These are phyloP conservation scores for Fusarium tuaranense DNA, from an alignment of 2,329 filamentous ascomycete genomes.

Conservation along the genomic window DNA sequence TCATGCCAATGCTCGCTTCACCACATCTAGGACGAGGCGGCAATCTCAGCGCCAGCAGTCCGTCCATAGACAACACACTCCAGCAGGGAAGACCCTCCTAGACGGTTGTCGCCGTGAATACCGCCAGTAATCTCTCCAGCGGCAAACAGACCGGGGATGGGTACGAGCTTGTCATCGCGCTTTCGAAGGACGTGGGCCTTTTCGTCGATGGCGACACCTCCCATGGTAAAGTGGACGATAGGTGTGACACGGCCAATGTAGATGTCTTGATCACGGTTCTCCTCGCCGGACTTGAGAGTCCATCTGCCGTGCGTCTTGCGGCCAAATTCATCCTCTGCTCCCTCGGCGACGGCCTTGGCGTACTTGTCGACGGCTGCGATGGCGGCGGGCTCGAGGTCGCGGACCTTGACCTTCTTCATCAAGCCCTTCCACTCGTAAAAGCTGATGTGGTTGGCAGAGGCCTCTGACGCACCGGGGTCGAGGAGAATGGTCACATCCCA, in stretches of 20 bases:
- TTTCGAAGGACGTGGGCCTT: slow-evolving; percentile 62
- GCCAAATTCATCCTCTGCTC: slow-evolving; percentile 57
- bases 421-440: slow-evolving; percentile 74
- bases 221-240: slow-evolving; percentile 76
- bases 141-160: slow-evolving; percentile 69
- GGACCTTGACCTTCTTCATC: slow-evolving; percentile 66
- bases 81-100: slow-evolving; percentile 71
- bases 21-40: slow-evolving; percentile 2
- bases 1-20: background rate
- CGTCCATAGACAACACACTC: slow-evolving; percentile 75
- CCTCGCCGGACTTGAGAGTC: slow-evolving; percentile 58
- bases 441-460: slow-evolving; percentile 66
- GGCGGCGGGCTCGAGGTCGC: slow-evolving; percentile 57
- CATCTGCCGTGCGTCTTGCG: slow-evolving; percentile 67
- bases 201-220: slow-evolving; percentile 68
- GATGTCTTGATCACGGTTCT: slow-evolving; percentile 62
- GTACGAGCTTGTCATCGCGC: slow-evolving; percentile 49
- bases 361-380: slow-evolving; percentile 62
- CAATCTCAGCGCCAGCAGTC: slow-evolving; percentile 59
- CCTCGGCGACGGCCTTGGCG: slow-evolving; percentile 55
- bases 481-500: slow-evolving; percentile 71
- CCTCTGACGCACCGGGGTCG: slow-evolving; percentile 67
- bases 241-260: slow-evolving; percentile 72
- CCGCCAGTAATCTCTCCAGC: slow-evolving; percentile 75
- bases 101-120: slow-evolving; percentile 71